phyloP scores from a whole-genome alignment of 2,329 filamentous ascomycete genomes.

The Fusarium nisikadoi region DNA sequence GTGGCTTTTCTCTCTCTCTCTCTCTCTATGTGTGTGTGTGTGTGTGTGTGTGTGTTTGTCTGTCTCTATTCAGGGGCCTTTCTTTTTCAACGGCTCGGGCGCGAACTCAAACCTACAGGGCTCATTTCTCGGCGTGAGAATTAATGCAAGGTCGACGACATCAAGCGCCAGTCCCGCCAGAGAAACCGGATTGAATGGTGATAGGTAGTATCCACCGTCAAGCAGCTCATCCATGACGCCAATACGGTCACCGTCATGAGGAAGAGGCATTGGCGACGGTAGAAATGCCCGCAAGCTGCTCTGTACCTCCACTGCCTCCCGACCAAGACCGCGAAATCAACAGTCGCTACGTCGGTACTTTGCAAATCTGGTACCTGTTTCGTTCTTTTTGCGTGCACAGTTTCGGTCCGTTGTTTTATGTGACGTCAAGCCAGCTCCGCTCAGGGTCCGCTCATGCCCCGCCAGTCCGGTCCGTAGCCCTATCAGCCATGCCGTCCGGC shows the following conservation, averaged over 20 bases:
- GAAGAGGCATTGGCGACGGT: slow-evolving; percentile 31
- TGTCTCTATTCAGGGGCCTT: background rate
- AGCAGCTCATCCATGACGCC: slow-evolving; percentile 30
- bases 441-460: slow-evolving; percentile 24
- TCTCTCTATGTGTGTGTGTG: no score
- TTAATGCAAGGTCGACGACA: slow-evolving; percentile 30
- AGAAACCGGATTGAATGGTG: slow-evolving; percentile 23
- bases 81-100: background rate
- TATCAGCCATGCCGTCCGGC: slow-evolving; percentile 46
- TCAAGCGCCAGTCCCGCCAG: slow-evolving; percentile 24
- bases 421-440: slow-evolving; percentile 47
- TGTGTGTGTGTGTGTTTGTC: background rate
- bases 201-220: slow-evolving; percentile 31
- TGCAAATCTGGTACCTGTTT: slow-evolving; percentile 18
- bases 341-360: slow-evolving; percentile 21
- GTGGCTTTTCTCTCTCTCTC: background rate
- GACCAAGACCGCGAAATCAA: slow-evolving; percentile 13
- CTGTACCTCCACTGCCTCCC: slow-evolving; percentile 6
- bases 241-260: slow-evolving; percentile 38
- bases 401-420: slow-evolving; percentile 37
- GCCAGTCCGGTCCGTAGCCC: slow-evolving; percentile 38
- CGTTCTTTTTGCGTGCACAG: slow-evolving; percentile 20
- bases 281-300: slow-evolving; percentile 22
- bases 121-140: slow-evolving; percentile 15
- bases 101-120: slow-evolving; percentile 2